Evolutionary conservation across 225 moss, liverwort and hornwort species (phyloP).

Genomic region (Marchantia paleacea): DNA sequence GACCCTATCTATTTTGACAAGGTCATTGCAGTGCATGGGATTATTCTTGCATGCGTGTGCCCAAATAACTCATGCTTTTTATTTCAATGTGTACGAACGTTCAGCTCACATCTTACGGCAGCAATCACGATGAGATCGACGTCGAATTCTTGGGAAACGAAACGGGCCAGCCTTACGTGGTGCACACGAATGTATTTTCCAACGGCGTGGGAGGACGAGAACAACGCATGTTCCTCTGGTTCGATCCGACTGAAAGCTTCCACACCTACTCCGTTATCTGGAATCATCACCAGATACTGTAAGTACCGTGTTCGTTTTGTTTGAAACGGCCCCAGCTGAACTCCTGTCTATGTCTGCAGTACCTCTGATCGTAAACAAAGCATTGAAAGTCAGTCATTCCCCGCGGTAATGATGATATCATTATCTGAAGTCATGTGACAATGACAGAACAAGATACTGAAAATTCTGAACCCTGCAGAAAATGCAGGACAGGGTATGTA

Average conservation of each 20-base stretch:
- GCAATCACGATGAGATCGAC: slow-evolving; percentile 55
- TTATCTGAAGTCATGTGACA: background rate
- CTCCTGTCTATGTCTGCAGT: background rate
- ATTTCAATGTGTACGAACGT: background rate
- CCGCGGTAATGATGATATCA: slow-evolving; percentile 1
- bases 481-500: background rate
- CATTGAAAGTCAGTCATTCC: background rate
- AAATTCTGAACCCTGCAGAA: slow-evolving; percentile 2
- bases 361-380: too few species aligned
- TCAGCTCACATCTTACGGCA: slow-evolving; percentile 51
- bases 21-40: too few species aligned
- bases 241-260: slow-evolving; percentile 54
- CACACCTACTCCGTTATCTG: slow-evolving; percentile 59
- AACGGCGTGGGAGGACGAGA: slow-evolving; percentile 53
- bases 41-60: background rate
- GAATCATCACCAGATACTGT: slow-evolving; percentile 60
- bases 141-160: slow-evolving; percentile 56
- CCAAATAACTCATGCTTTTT: background rate
- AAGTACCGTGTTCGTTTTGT: slow-evolving; percentile 5
- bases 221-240: slow-evolving; percentile 58
- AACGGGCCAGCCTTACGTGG: slow-evolving; percentile 45
- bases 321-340: background rate
- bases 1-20: too few species aligned
- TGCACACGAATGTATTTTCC: slow-evolving; percentile 62
- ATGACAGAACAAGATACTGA: background rate